phyloP scores from a whole-genome alignment of 1,284 basidiomycete genomes.

The Exobasidium rhododendri region DNA sequence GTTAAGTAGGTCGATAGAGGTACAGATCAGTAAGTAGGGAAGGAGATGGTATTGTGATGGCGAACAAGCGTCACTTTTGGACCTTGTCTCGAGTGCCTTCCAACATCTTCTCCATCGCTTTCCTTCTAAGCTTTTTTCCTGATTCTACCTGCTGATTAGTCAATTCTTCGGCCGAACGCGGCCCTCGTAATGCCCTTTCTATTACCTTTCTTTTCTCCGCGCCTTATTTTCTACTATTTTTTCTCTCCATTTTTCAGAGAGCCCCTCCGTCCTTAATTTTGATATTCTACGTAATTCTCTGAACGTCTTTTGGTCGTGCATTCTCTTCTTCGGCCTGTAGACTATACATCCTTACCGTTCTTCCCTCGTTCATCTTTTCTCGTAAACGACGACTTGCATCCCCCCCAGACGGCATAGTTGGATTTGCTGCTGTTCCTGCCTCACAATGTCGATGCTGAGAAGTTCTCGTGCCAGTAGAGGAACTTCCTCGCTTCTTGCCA shows the following conservation, averaged over 20 bases:
- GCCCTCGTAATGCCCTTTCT: no score
- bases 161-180: no score
- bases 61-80: conserved; percentile 15
- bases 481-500: conserved; percentile 1
- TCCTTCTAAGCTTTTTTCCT: no score
- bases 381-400: no score
- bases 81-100: conserved; percentile 6
- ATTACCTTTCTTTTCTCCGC: background rate
- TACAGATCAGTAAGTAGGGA: no score
- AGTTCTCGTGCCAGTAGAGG: background rate
- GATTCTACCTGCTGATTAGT: no score
- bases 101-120: conserved; percentile 20
- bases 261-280: background rate
- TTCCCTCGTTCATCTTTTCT: conserved; percentile 27
- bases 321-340: background rate
- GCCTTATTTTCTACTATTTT: background rate
- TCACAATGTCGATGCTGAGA: conserved; percentile 13
- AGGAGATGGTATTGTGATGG: no score
- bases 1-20: no score
- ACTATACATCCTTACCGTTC: conserved; percentile 11
- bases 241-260: conserved; percentile 2
- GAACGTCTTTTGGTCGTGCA: background rate
- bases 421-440: no score
- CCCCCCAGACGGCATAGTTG: no score
- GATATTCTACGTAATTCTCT: background rate